Percentiles rank a stretch among this genome's conserved stretches.
Evolutionary conservation across 805 yeast species (phyloP).

Genomic region (Kuraishia cidri): DNA sequence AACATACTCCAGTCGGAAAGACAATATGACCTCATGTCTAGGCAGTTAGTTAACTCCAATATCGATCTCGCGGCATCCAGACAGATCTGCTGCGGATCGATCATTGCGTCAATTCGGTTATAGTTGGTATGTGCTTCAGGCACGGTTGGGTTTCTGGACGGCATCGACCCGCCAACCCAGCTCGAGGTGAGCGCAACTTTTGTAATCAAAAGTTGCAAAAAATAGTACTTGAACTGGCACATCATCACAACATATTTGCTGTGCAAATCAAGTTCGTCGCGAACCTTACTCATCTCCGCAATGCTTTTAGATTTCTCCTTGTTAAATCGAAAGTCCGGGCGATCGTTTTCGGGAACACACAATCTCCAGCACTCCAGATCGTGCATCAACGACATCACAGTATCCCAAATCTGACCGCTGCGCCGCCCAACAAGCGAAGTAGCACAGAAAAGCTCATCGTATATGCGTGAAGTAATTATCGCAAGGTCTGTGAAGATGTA

Average conservation of each 20-base stretch:
- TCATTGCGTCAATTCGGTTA: no score
- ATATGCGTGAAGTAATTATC: conserved; percentile 14
- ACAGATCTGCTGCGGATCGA: conserved; percentile 7
- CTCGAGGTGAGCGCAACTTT: no score
- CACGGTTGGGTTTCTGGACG: no score
- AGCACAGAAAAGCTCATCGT: conserved; percentile 18
- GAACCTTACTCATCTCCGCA: background rate
- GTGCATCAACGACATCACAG: conserved; percentile 7
- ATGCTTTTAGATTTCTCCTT: conserved; percentile 11
- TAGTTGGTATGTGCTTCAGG: no score
- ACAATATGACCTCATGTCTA: conserved; percentile 7
- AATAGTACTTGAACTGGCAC: conserved; percentile 16
- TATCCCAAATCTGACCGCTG: conserved; percentile 7
- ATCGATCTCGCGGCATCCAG: conserved; percentile 17
- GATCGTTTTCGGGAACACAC: conserved; percentile 14
- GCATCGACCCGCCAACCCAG: no score
- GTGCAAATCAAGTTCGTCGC: background rate
- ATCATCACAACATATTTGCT: conserved; percentile 3
- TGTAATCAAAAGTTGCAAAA: conserved; percentile 15
- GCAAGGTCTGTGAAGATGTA: conserved; percentile 12
- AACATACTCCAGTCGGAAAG: conserved; percentile 13
- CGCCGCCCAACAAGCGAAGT: conserved; percentile 12
- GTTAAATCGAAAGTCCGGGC: no score
- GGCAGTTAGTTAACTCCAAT: conserved; percentile 8
- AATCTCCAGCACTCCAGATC: conserved; percentile 19